Evolutionary conservation across 2,329 filamentous ascomycete genomes (phyloP).

Genomic region (Coniella lustricola): DNA sequence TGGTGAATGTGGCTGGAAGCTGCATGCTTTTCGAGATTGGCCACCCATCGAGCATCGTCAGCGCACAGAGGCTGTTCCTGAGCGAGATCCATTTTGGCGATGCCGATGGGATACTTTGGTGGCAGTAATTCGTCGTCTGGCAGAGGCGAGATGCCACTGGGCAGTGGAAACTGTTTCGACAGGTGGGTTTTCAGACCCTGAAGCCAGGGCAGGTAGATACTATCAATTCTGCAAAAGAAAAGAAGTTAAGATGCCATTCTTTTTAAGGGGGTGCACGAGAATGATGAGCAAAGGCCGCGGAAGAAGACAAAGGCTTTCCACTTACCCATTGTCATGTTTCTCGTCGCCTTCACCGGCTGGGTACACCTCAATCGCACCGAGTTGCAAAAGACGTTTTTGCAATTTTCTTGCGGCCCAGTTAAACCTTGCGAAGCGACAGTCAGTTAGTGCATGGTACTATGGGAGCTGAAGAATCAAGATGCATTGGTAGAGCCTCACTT

Average conservation of each 20-base stretch:
- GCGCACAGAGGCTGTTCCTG: not conserved
- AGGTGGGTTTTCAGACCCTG: conserved; percentile 60
- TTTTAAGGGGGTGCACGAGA: not conserved
- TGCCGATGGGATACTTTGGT: conserved; percentile 54
- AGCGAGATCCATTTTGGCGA: conserved; percentile 12
- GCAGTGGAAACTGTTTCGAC: conserved; percentile 61
- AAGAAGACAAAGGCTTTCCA: conserved; percentile 15
- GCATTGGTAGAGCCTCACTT: conserved; percentile 50
- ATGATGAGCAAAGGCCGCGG: not conserved
- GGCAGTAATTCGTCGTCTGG: conserved; percentile 67
- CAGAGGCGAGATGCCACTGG: conserved; percentile 60
- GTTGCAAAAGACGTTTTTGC: conserved; percentile 72
- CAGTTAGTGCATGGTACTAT: not conserved
- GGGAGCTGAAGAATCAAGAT: not conserved
- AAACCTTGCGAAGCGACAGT: conserved; percentile 46
- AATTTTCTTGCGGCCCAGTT: conserved; percentile 92
- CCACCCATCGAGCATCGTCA: conserved; percentile 1
- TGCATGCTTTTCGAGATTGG: conserved; percentile 18
- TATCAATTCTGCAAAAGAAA: conserved; percentile 58
- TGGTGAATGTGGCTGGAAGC: conserved; percentile 19
- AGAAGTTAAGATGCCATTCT: not conserved
- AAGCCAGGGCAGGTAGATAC: conserved; percentile 73
- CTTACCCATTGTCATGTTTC: conserved; percentile 83
- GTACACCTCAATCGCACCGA: conserved; percentile 72
- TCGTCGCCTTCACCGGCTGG: conserved; percentile 84